These are phyloP conservation scores for Zarea fungicola DNA, from an alignment of 2,329 filamentous ascomycete genomes.

Conservation along the genomic window DNA sequence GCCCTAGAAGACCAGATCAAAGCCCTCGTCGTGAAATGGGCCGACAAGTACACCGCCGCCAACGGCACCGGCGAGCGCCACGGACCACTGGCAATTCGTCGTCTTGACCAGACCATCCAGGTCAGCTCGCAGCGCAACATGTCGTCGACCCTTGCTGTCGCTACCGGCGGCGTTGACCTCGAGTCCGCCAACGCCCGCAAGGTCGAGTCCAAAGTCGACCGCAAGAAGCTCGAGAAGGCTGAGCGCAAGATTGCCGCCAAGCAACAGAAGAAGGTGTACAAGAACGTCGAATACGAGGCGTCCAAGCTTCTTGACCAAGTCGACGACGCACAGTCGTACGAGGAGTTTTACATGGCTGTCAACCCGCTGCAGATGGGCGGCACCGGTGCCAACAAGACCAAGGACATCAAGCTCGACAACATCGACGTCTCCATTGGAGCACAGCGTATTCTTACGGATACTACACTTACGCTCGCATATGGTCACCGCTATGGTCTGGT, in stretches of 20 bases:
- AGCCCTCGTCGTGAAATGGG: constrained; percentile 83
- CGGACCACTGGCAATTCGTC: constrained; percentile 70
- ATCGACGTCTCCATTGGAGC: constrained; percentile 93
- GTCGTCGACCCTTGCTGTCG: constrained; percentile 87
- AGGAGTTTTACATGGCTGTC: constrained; percentile 99
- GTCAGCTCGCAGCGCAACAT: constrained; percentile 92
- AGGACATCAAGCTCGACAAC: constrained; percentile 97
- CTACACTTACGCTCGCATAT: constrained; percentile 83
- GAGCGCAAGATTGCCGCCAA: constrained; percentile 97
- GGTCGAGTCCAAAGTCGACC: constrained; percentile 94
- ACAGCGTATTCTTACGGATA: constrained; percentile 83
- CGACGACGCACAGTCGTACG: constrained; percentile 83
- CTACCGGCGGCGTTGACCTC: constrained; percentile 79
- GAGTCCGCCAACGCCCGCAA: constrained; percentile 91
- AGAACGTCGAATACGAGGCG: constrained; percentile 96
- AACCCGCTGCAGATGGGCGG: constrained; percentile 87
- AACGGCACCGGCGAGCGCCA: constrained; percentile 68
- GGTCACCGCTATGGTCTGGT: constrained; percentile 94
- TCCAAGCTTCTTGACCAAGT: constrained; percentile 81
- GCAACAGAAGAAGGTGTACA: constrained; percentile 97
- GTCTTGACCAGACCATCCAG: constrained; percentile 90
- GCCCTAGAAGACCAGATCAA: constrained; percentile 73
- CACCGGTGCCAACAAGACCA: constrained; percentile 75
- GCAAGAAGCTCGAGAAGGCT: constrained; percentile 98
- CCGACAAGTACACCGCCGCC: constrained; percentile 69